phyloP scores from a whole-genome alignment of 1,139 yeast species.

The Oligophagozyma castellii region DNA sequence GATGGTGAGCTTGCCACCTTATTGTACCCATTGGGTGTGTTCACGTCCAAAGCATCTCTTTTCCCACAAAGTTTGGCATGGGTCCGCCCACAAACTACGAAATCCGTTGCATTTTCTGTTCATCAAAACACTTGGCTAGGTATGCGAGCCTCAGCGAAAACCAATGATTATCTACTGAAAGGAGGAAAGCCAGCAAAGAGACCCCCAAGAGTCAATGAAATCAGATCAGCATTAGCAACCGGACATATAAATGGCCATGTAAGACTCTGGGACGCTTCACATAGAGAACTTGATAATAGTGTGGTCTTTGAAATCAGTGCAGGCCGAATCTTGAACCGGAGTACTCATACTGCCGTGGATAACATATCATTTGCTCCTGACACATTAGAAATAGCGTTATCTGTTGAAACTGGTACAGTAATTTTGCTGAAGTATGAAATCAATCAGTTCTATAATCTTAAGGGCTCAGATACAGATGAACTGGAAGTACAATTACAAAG shows the following conservation, averaged over 20 bases:
- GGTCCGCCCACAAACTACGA: slow-evolving; percentile 61
- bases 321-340: slow-evolving; percentile 32
- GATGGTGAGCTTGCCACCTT: slow-evolving; percentile 44
- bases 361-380: slow-evolving; percentile 64
- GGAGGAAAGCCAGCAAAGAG: slow-evolving; percentile 68
- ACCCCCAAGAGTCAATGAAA: slow-evolving; percentile 15
- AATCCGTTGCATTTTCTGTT: slow-evolving; percentile 39
- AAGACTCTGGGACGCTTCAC: slow-evolving; percentile 69
- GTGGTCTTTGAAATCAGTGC: slow-evolving; percentile 43
- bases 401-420: slow-evolving; percentile 53
- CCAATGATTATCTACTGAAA: slow-evolving; percentile 32
- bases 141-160: slow-evolving; percentile 41
- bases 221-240: slow-evolving; percentile 42
- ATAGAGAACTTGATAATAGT: slow-evolving; percentile 59
- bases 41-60: slow-evolving; percentile 41
- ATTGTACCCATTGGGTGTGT: slow-evolving; percentile 41
- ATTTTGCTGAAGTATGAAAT: slow-evolving; percentile 63
- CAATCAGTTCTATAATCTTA: slow-evolving; percentile 28
- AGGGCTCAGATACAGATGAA: slow-evolving; percentile 12
- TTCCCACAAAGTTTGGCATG: slow-evolving; percentile 73
- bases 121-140: slow-evolving; percentile 61
- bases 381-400: slow-evolving; percentile 60
- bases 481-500: slow-evolving; percentile 22
- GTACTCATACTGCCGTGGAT: slow-evolving; percentile 34
- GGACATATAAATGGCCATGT: slow-evolving; percentile 78